A percentile compares a stretch with the other conserved stretches of the same genome.
phyloP scores from a whole-genome alignment of 495 filamentous ascomycete genomes.

The Neurospora sp. region DNA sequence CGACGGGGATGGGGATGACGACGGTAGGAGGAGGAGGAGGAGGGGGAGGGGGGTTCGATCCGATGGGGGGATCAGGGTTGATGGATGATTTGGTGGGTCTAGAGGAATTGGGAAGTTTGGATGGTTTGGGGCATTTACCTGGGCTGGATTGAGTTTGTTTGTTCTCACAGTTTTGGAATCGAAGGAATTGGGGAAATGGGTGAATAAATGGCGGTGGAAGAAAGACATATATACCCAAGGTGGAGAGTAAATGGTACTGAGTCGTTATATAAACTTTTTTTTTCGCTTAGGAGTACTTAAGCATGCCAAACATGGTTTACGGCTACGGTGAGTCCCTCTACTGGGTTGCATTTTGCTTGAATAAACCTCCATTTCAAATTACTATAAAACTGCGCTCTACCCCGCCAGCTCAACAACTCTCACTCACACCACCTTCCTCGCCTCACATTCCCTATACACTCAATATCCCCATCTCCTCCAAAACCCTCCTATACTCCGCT shows the following conservation, averaged over 20 bases:
- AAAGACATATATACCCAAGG: not conserved
- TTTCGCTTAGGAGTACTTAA: not conserved
- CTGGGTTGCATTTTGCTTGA: not conserved
- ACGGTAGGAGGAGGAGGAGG: not conserved
- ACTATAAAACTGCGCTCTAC: not conserved
- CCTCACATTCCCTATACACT: not conserved
- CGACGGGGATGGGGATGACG: not conserved
- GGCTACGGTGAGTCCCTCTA: not conserved
- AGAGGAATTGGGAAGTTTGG: constrained; percentile 16
- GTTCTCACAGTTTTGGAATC: not conserved
- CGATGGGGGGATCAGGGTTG: constrained; percentile 3
- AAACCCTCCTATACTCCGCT: constrained; percentile 40
- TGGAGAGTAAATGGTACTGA: not conserved
- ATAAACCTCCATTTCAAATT: not conserved
- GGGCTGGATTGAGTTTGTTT: constrained; percentile 15
- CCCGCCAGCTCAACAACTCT: not conserved
- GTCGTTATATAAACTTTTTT: not conserved
- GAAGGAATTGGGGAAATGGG: not conserved
- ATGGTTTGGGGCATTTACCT: constrained; percentile 18
- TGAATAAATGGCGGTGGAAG: not conserved
- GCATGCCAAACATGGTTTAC: not conserved
- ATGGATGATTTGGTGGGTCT: constrained; percentile 10
- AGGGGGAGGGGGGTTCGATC: not conserved
- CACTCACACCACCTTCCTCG: not conserved
- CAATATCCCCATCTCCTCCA: constrained; percentile 24